Evolutionary conservation across 106 monocot genomes (phyloP).

Genomic region (Narthecium ossifragum): DNA sequence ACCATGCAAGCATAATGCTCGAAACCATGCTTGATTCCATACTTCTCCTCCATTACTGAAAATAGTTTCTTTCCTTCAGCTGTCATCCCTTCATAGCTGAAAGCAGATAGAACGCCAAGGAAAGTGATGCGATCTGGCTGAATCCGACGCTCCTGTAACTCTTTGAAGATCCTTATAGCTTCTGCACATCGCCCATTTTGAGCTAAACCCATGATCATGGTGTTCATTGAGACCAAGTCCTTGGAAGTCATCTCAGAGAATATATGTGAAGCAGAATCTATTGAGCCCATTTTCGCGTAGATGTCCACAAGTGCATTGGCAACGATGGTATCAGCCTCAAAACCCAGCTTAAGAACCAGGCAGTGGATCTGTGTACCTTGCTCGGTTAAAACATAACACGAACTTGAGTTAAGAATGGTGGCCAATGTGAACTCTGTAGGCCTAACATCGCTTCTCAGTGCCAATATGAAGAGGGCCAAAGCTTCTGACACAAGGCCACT

Average conservation of each 20-base stretch:
- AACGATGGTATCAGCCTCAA: conserved; percentile 42
- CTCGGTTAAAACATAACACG: conserved; percentile 30
- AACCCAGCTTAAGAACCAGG: conserved; percentile 41
- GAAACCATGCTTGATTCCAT: conserved; percentile 19
- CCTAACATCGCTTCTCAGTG: conserved; percentile 20
- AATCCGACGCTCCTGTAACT: conserved; percentile 22
- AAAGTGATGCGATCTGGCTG: conserved; percentile 67
- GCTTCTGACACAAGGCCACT: conserved; percentile 33
- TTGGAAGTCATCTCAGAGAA: conserved; percentile 35
- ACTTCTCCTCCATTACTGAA: conserved; percentile 43
- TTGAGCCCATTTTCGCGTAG: conserved; percentile 50
- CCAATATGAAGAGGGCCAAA: conserved; percentile 29
- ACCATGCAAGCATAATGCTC: conserved; percentile 56
- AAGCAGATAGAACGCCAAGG: conserved; percentile 50
- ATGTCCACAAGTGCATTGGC: conserved; percentile 55
- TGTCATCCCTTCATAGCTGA: conserved; percentile 38
- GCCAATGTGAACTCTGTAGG: conserved; percentile 72
- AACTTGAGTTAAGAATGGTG: conserved; percentile 45
- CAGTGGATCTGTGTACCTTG: conserved; percentile 53
- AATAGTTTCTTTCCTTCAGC: conserved; percentile 43
- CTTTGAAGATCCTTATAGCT: conserved; percentile 41
- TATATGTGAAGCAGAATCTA: conserved; percentile 31
- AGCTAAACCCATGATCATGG: conserved; percentile 63
- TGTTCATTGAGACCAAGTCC: conserved; percentile 59
- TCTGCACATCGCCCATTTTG: conserved; percentile 36